Evolutionary conservation across 106 monocot species (phyloP), one percentile per base, ranked within the genome.

Genomic region (Dactylorhiza incarnata): DNA sequence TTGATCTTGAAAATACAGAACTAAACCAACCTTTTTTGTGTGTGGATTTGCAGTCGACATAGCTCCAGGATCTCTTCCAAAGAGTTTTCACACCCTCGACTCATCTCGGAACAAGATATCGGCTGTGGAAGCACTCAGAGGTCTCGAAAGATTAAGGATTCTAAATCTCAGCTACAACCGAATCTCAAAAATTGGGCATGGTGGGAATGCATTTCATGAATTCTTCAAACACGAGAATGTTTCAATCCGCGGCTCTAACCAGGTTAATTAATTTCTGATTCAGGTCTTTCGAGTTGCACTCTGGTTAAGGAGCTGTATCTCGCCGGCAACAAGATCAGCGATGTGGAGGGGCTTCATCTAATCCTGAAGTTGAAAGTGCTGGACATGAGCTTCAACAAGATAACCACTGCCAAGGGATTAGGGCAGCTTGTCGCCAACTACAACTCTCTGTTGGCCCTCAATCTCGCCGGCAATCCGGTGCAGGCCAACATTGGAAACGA

Each of bases 51-150:
- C 84, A 96, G 95, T 82, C 55, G 75, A 86, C 48, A 85, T 96
- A 75, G 82, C 86, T 76, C 48, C 90, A 59, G 93, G 95, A 70
- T 80, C 87, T 68, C 82, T 96, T 81, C 95, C 95, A 16, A 96
- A 78, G 75, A 85, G 93, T 61, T 90, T 96, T 77, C 95, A 96
- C 55, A 79, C 81, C 75, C 76, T 96, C 53, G 91, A 93, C 74
- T 74, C 93, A 48, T 96, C 95, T 17, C 93, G 84, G 78, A 96
- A 96, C 72, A 82, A 86, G 8, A 90, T 96, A 73, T 80, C 90
- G 22, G 29, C 61, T 15, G 90, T 96, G 82, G 95, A 96, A 82
- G 93, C 93, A 17, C 84, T 96, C 54, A 88, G 89, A 68, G 95
- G 93, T 75, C 69, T 96, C 53, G 87, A 84, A 20, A 90, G 82